Base-by-base conservation (phyloP, 257 asterid species). In the Cordia subcordata region DNA sequence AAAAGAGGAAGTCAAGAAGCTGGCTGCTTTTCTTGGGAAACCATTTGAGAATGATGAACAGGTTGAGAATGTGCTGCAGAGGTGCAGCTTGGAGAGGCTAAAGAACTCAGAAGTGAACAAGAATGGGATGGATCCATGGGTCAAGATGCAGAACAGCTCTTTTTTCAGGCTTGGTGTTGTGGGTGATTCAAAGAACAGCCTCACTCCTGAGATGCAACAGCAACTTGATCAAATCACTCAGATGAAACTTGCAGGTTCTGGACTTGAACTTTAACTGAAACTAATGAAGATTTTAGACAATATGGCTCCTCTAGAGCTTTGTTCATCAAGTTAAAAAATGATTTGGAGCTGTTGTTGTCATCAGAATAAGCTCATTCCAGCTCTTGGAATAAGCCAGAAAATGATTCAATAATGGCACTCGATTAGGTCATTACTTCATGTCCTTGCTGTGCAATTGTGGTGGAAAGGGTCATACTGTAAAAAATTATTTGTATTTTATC, bases 61-160 rank as follows among this genome's bases (percentile, higher is more conserved):
- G 39, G 46, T 66, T 21, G 54, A 49, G 20, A 53, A 66, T 14
- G 50, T 57, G 23, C 44, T 66, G 33, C 15, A 39, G 64, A 49
- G 49, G 35, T 66, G 64, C 14, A 58, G 64, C 38, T 66, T 66
- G 35, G 65, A 66, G 21, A 58, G 59, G 39, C 15, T 66, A 8
- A 46, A 52, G 5, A 57, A 13, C 6, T 13, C 16, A 38, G 70
- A 57, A 22, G 59, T 66, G 42, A 66, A 57, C 53, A 66, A 57
- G 56, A 42, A 42, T 8, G 47, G 47, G 47, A 42, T 42, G 12
- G 47, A 42, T 42, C 47, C 47, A 42, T 42, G 47, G 47, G 15
- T 42, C 3, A 42, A 42, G 47, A 42, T 42, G 47, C 47, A 42
- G 47, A 42, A 42, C 15, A 42, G 47, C 10, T 42, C 47, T 1